A percentile compares a stretch with the other conserved stretches of the same genome.
These are phyloP conservation scores for Xerocomus nothofagi DNA, from an alignment of 1,284 basidiomycete species.

Conservation along the genomic window DNA sequence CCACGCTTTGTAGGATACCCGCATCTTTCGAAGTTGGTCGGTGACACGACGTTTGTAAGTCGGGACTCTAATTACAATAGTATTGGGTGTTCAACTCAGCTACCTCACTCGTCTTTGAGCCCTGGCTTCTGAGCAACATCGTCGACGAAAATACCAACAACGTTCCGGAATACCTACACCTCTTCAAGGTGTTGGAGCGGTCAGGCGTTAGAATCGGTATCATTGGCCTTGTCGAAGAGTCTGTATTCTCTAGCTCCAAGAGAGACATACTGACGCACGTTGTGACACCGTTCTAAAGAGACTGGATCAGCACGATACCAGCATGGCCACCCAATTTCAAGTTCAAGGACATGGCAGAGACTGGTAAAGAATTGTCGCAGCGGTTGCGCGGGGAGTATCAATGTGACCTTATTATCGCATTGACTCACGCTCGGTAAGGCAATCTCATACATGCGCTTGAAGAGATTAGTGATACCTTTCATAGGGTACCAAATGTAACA, in stretches of 20 bases:
- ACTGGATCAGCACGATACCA: constrained; percentile 73
- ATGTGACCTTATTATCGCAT: constrained; percentile 67
- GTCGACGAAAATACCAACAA: constrained; percentile 50
- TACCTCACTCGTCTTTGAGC: constrained; percentile 32
- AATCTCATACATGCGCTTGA: not conserved
- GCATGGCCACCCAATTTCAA: constrained; percentile 66
- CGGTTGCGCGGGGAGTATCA: constrained; percentile 55
- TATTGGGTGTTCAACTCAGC: no score
- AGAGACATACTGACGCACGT: not conserved
- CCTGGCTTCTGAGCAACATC: constrained; percentile 63
- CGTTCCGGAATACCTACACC: constrained; percentile 50
- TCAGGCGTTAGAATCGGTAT: constrained; percentile 61
- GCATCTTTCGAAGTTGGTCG: constrained; percentile 73
- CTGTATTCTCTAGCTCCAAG: constrained; percentile 13
- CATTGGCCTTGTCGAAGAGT: constrained; percentile 74
- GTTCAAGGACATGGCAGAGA: constrained; percentile 56
- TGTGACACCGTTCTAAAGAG: constrained; percentile 30
- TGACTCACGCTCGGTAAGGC: constrained; percentile 62
- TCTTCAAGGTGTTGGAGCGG: constrained; percentile 54
- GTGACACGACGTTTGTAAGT: constrained; percentile 60
- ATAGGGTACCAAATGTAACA: constrained; percentile 50
- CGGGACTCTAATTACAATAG: constrained; percentile 13
- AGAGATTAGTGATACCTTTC: not conserved
- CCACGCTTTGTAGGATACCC: constrained; percentile 59
- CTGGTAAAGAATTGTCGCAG: constrained; percentile 54